These are phyloP conservation scores for Eucalyptus decipiens DNA, from an alignment of 345 rosid species.

Conservation along the genomic window DNA sequence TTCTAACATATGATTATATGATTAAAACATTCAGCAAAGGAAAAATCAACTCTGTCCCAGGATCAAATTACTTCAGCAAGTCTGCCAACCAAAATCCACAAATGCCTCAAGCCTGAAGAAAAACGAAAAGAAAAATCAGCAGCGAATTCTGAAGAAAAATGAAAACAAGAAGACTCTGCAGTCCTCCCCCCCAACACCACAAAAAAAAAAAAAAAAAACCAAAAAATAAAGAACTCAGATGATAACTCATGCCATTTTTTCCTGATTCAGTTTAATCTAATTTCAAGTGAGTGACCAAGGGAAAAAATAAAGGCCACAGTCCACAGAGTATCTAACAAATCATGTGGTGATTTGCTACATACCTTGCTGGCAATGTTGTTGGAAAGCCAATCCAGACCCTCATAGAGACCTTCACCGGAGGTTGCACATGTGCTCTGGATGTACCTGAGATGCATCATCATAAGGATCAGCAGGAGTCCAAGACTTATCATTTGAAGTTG, in stretches of 20 bases:
- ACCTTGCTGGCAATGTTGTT: conserved; percentile 65
- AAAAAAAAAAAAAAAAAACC: too few relatives aligned
- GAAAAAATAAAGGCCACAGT: not conserved
- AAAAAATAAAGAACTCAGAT: not conserved
- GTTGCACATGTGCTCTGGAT: conserved; percentile 78
- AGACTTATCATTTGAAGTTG: not conserved
- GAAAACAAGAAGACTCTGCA: too few relatives aligned
- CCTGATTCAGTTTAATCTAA: not conserved
- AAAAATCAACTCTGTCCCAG: not conserved
- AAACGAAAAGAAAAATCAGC: not conserved
- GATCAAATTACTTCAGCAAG: not conserved
- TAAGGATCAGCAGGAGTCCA: not conserved
- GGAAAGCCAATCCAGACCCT: conserved; percentile 80
- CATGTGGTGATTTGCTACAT: not conserved
- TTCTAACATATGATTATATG: not conserved
- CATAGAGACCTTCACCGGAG: conserved; percentile 75
- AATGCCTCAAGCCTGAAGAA: not conserved
- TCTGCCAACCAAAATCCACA: not conserved
- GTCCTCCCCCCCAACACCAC: rapidly evolving
- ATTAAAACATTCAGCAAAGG: not conserved
- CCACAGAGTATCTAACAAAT: not conserved
- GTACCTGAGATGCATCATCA: conserved; percentile 33
- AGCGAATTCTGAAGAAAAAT: not conserved
- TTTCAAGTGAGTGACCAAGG: not conserved
- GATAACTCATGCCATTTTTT: not conserved